Base-by-base conservation (phyloP, 2,329 filamentous ascomycete species). In the Tetracladium maxilliforme region DNA sequence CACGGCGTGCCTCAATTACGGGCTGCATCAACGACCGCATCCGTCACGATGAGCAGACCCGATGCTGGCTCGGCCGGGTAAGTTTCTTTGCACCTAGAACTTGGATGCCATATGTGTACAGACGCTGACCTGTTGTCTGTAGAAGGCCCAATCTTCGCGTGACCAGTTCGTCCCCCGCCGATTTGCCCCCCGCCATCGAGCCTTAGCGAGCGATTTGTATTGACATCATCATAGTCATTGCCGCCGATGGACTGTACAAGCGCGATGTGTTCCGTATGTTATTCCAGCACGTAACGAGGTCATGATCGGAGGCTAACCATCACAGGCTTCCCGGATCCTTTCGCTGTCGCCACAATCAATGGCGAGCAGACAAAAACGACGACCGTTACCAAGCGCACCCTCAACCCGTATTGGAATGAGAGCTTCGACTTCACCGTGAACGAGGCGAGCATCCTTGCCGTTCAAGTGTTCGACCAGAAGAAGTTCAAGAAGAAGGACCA, bases 401-500 rank as follows among this genome's bases (percentile, higher is more conserved):
- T 98, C 52, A 95, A 94, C 52, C 90, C 90, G n/a, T 98, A 98
- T 52, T 98, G 90, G 90, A 98, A 98, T 54, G 90, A 98, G 61
- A 84, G 74, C 47, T 98, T 98, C 59, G 90, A 98, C 54, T 78
- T 98, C 90, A 95, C 72, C 43, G 77, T 47, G 32, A 90, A 77
- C 33, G 90, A 98, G 49, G 87, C 93, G 44, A 92, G 86, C 51
- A 94, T 98, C 44, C 65, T 98, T 23, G 90, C 90, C 6, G 86
- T 98, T 23, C 90, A 98, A 49, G 93, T 98, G 28, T 98, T 98
- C 48, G 90, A 98, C 54, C 90, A 98, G 56, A 94, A 94, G 63
- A 98, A 98, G 59, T 98, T 98, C 61, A 98, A 98, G 66, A 98
- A 98, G 71, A 98, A 95, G 83, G 90, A 98, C 42, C 90, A 98